A percentile compares a stretch with the other conserved stretches of the same genome.
These are phyloP conservation scores for Acorus calamus DNA, from an alignment of 106 monocot genomes.

Conservation along the genomic window DNA sequence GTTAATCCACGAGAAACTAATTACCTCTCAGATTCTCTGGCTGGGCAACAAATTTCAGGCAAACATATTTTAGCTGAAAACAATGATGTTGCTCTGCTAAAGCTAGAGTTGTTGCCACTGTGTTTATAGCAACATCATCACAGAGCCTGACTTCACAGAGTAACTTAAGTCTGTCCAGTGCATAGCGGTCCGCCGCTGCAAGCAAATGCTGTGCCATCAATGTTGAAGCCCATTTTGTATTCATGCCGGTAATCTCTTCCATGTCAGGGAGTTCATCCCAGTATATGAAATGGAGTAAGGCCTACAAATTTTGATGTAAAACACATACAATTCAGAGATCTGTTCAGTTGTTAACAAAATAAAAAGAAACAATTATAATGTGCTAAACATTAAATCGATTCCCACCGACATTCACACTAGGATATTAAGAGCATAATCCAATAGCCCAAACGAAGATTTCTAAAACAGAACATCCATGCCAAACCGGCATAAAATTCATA, in stretches of 20 bases:
- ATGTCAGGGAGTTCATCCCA: conserved; percentile 75
- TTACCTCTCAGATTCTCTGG: conserved; percentile 89
- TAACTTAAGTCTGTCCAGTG: conserved; percentile 60
- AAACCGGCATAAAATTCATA: too few relatives aligned
- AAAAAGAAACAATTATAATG: too few relatives aligned
- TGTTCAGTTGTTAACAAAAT: too few relatives aligned
- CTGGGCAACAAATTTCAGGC: conserved; percentile 72
- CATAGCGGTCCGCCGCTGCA: conserved; percentile 81
- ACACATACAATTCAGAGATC: too few relatives aligned
- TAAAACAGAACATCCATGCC: too few relatives aligned
- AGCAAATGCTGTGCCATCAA: conserved; percentile 87
- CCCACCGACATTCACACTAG: too few relatives aligned
- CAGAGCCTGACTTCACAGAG: conserved; percentile 64
- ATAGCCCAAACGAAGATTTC: too few relatives aligned
- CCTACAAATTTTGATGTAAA: conserved; percentile 26
- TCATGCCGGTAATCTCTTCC: conserved; percentile 65
- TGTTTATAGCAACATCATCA: conserved; percentile 78
- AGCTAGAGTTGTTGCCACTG: conserved; percentile 77
- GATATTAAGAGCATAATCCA: too few relatives aligned
- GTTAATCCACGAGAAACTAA: neutral
- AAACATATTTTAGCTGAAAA: conserved; percentile 61
- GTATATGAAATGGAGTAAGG: conserved; percentile 83
- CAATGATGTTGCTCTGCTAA: conserved; percentile 88
- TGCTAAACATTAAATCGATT: too few relatives aligned
- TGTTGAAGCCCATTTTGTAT: conserved; percentile 56